Evolutionary conservation across 164 flowering plant genomes (phyloP).

Genomic region (Vitis amurensis): DNA sequence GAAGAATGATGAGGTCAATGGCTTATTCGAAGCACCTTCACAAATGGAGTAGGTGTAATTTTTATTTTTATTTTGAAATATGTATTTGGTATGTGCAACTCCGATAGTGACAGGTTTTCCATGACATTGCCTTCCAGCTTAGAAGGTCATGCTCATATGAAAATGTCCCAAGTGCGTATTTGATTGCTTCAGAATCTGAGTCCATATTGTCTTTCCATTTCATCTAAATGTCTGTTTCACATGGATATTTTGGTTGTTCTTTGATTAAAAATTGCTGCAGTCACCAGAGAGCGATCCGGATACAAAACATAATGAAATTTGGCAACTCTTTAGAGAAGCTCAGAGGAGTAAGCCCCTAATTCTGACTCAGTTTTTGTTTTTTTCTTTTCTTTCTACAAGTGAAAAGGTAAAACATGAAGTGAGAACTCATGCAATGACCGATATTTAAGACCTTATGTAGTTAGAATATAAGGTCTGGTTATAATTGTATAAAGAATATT

Average conservation of each 20-base stretch:
- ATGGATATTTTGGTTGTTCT: not conserved
- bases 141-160: constrained; percentile 25
- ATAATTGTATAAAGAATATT: too few relatives aligned
- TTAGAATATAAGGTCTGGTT: too few relatives aligned
- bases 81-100: not conserved
- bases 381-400: not conserved
- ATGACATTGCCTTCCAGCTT: constrained; percentile 26
- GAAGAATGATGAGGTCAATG: constrained; percentile 30
- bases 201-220: not conserved
- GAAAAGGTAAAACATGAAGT: too few relatives aligned
- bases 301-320: constrained; percentile 39
- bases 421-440: too few relatives aligned
- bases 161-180: constrained; percentile 30
- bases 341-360: constrained; percentile 53
- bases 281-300: constrained; percentile 21
- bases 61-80: not conserved
- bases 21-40: constrained; percentile 18
- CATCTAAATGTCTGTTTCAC: not conserved
- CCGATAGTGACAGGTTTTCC: not conserved
- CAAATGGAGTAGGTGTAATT: constrained; percentile 20
- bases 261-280: constrained; percentile 16
- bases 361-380: not conserved
- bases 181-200: not conserved
- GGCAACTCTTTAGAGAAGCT: constrained; percentile 73
- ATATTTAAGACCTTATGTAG: too few relatives aligned